Evolutionary conservation across 805 yeast genomes (phyloP), one percentile per base, ranked within the genome.

Genomic region (Saccharomyces jurei): DNA sequence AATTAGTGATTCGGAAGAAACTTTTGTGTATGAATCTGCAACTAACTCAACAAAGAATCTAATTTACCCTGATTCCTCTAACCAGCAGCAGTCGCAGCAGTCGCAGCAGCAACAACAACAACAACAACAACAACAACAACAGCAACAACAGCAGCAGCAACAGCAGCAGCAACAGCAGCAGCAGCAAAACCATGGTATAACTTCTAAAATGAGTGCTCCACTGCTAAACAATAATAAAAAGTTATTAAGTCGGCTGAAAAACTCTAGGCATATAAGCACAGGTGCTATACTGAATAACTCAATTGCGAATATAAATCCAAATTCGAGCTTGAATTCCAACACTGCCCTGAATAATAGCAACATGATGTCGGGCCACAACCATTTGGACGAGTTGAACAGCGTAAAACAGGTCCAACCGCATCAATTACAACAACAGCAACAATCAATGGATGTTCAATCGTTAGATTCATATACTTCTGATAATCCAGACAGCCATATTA

Each of bases 1-100:
- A 57, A 82, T 87, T 46, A 84, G 91, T 32, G 97, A 91, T 67
- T 83, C 90, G 27, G 96, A 91, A 61, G 99, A 94, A 68, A 89
- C 96, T 1, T 92, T 94, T 76, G 97, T 92, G n/a, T 92, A 92
- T 68, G 97, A 91, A 63, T 66, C 71, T 14, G 67, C 71, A 4
- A 69, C 71, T 6, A 66, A 66, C 41, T 67, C 71, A 3, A 64
- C 66, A 13, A 65, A 64, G 31, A 64, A 64, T 51, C 56, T 54
- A 10, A 58, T 59, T 17, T 56, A 54, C 22, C 62, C 63, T 25
- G 61, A 54, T 32, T 22, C 57, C 10, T 26, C 50, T 6, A 26
- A 14, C 22, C 53, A 28, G 28, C 52, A 50, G 27, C 53, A 46
- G 31, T 54, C 6, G 11, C 41, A 48, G 50, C 48, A 26, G 30